Evolutionary conservation across 805 yeast genomes (phyloP).

Genomic region (Saccharomycopsis babjevae): DNA sequence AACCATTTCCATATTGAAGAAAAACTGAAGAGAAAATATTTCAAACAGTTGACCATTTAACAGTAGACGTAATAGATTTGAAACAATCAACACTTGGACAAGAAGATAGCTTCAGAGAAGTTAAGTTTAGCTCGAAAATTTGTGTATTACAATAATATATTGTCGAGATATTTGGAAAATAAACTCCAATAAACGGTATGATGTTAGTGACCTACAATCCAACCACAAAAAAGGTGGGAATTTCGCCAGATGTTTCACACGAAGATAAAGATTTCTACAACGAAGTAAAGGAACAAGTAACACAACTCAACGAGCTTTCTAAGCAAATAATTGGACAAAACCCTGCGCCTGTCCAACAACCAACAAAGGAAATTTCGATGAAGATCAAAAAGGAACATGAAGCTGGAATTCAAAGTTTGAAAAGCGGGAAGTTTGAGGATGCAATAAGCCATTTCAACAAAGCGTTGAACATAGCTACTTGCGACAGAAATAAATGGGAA

Average conservation of each 20-base stretch:
- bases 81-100: no score
- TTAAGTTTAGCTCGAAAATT: no score
- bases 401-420: slow-evolving; percentile 49
- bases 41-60: no score
- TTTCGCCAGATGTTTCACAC: background rate
- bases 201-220: background rate
- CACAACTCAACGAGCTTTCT: slow-evolving; percentile 27
- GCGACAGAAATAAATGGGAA: slow-evolving; percentile 63
- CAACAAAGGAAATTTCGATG: slow-evolving; percentile 42
- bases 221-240: background rate
- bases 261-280: background rate
- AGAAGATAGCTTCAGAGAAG: no score
- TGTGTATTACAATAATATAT: no score
- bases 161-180: background rate
- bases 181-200: no score
- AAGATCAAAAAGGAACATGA: slow-evolving; percentile 58
- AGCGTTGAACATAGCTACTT: slow-evolving; percentile 53
- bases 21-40: background rate
- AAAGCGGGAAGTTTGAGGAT: slow-evolving; percentile 43
- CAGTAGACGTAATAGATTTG: no score
- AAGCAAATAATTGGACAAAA: slow-evolving; percentile 33
- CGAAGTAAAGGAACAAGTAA: slow-evolving; percentile 25
- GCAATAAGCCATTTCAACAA: slow-evolving; percentile 54
- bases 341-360: slow-evolving; percentile 47
- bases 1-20: background rate